Conservation (phyloP, 2,329 filamentous ascomycete genomes). For the Phialophora chinensis region DNA sequence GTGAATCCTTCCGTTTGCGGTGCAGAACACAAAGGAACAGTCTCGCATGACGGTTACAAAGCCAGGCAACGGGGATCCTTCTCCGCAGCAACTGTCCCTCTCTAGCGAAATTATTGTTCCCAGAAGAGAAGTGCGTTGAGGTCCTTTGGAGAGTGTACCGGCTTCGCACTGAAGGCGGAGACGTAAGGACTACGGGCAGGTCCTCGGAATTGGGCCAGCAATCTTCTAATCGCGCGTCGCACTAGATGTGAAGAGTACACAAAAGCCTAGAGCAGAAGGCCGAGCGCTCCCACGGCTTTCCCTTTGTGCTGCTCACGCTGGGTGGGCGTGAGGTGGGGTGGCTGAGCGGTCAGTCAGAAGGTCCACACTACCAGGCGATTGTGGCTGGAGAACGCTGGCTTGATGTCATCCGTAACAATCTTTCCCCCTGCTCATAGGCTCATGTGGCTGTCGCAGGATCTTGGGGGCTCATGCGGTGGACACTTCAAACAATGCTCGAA, state of each 20-base stretch:
- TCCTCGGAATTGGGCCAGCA: background rate
- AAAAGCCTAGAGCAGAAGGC: background rate
- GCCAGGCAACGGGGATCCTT: background rate
- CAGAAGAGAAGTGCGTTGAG: background rate
- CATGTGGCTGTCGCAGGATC: background rate
- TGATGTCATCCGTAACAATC: background rate
- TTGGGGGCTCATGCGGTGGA: background rate
- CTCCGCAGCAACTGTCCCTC: background rate
- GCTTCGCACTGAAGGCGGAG: background rate
- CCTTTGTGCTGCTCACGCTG: background rate
- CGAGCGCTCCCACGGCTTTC: background rate
- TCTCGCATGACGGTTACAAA: slow-evolving; percentile 1
- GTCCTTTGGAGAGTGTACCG: background rate
- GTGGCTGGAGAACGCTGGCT: slow-evolving; percentile 9
- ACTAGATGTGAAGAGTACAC: background rate
- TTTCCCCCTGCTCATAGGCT: background rate
- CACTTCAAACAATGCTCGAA: background rate
- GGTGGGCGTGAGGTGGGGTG: background rate
- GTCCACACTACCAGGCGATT: background rate
- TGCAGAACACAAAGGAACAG: slow-evolving; percentile 8
- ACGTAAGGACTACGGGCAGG: background rate
- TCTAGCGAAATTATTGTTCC: background rate
- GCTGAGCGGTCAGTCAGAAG: background rate
- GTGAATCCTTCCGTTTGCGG: slow-evolving; percentile 6
- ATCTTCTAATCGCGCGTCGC: background rate